Evolutionary conservation across 805 yeast species (phyloP), one percentile per base, ranked within the genome.

Genomic region (Metschnikowia gelsemii): DNA sequence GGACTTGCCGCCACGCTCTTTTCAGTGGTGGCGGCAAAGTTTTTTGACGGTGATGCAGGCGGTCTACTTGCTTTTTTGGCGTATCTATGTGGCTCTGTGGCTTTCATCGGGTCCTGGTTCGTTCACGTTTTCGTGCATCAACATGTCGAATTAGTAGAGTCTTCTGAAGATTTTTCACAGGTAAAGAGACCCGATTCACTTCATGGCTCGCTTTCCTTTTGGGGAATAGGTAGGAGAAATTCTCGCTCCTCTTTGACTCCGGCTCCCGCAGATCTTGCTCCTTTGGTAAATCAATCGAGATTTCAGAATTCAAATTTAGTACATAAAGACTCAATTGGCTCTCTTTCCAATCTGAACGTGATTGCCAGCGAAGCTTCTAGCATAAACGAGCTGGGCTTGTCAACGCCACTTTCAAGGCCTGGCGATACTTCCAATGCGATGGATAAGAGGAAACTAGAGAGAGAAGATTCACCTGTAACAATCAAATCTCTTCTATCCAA

Each of bases 1-100:
- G 95, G 91, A 0, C 61, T 85, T 30, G 77, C 88, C 5, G 89
- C 91, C 3, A 69, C 85, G 29, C 50, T 82, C 14, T 82, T 80
- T 54, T 78, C 87, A 2, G 58, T 74, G 2, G 52, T 82, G 3
- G 75, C 86, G 11, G 78, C 84, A 0, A 52, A 62, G 5, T 68
- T 74, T 37, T 84, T 76, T 50, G 58, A 62, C 6, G 77, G 72
- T 23, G 61, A 82, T 48, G 73, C 86, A 1, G 75, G 70, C 5
- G 78, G 77, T 0, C 67, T 84, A 2, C 65, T 85, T 32, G 56
- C 58, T 39, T 84, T 84, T 56, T 70, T 85, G 45, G 63, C 82
- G 0, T 43, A 75, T 1, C 70, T 69, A 35, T 76, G 87, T 38
- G 82, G 81, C 2, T 24, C 60, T 0, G 54, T 66, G 0, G 68